These are phyloP conservation scores for Penicillium sp. DNA, from an alignment of 2,329 filamentous ascomycete genomes.

Conservation along the genomic window DNA sequence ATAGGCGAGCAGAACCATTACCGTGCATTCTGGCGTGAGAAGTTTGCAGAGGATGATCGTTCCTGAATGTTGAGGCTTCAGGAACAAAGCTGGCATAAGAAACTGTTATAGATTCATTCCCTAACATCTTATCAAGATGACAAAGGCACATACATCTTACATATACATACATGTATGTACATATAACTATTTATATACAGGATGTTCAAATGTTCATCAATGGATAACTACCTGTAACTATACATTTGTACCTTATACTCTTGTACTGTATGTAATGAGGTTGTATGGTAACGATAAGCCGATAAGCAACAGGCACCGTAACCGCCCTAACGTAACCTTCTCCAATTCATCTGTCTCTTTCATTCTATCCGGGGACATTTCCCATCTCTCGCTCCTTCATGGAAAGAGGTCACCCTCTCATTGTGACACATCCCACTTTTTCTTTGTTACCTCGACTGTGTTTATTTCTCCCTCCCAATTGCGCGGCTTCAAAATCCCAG, in stretches of 20 bases:
- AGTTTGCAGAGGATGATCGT: slow-evolving; percentile 49
- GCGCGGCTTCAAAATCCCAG: background rate
- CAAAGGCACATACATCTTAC: background rate
- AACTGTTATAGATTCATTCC: background rate
- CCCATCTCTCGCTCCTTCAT: slow-evolving; percentile 8
- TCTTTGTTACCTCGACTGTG: slow-evolving; percentile 4
- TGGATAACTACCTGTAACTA: no score
- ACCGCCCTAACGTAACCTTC: slow-evolving; percentile 8
- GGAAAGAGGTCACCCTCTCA: slow-evolving; percentile 7
- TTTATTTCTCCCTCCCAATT: background rate
- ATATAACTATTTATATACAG: background rate
- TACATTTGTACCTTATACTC: no score
- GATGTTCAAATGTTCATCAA: background rate
- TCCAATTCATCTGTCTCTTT: slow-evolving; percentile 11
- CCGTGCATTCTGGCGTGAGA: slow-evolving; percentile 54
- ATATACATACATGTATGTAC: background rate
- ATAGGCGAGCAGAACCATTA: slow-evolving; percentile 53
- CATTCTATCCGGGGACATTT: slow-evolving; percentile 9
- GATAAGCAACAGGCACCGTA: slow-evolving; percentile 10
- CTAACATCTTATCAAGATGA: background rate
- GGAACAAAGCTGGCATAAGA: background rate
- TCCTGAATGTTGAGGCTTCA: slow-evolving; percentile 16
- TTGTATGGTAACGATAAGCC: slow-evolving; percentile 9
- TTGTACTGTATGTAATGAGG: background rate
- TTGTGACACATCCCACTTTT: slow-evolving; percentile 2